Percentiles rank a stretch among this genome's conserved stretches.
Evolutionary conservation across 176 grass and related monocot genomes (phyloP).

Genomic region (Cocos nucifera): DNA sequence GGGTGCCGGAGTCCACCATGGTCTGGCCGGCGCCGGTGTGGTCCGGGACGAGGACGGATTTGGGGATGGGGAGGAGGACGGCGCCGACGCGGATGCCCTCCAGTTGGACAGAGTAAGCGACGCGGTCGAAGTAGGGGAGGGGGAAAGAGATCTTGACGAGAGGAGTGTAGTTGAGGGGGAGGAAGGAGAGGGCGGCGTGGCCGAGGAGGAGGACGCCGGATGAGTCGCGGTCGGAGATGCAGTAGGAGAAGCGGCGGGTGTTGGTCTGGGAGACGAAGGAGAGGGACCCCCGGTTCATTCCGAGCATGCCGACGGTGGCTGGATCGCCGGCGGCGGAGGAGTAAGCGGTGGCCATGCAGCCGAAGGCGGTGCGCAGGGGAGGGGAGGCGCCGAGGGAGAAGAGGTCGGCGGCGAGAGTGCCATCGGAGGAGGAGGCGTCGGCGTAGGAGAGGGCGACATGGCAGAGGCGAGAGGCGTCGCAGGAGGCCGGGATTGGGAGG

Average conservation of each 20-base stretch:
- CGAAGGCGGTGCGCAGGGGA: constrained; percentile 59
- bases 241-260: constrained; percentile 90
- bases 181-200: constrained; percentile 62
- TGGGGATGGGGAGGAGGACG: constrained; percentile 41
- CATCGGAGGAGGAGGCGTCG: constrained; percentile 77
- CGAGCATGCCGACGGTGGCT: constrained; percentile 51
- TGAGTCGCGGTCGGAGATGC: constrained; percentile 89
- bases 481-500: constrained; percentile 54
- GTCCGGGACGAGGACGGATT: constrained; percentile 62
- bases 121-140: constrained; percentile 94
- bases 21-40: constrained; percentile 94
- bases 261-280: constrained; percentile 76
- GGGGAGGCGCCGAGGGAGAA: constrained; percentile 46
- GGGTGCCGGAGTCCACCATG: constrained; percentile 97
- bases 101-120: constrained; percentile 79
- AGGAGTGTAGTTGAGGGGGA: constrained; percentile 90
- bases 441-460: constrained; percentile 68
- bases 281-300: constrained; percentile 82
- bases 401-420: constrained; percentile 63
- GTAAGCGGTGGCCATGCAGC: constrained; percentile 66
- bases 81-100: constrained; percentile 68
- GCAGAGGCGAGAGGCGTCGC: constrained; percentile 49
- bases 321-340: constrained; percentile 44
- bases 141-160: constrained; percentile 51
- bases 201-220: constrained; percentile 79